Base-by-base conservation (phyloP, 805 yeast species). In the Gaillardinia entomophila region DNA sequence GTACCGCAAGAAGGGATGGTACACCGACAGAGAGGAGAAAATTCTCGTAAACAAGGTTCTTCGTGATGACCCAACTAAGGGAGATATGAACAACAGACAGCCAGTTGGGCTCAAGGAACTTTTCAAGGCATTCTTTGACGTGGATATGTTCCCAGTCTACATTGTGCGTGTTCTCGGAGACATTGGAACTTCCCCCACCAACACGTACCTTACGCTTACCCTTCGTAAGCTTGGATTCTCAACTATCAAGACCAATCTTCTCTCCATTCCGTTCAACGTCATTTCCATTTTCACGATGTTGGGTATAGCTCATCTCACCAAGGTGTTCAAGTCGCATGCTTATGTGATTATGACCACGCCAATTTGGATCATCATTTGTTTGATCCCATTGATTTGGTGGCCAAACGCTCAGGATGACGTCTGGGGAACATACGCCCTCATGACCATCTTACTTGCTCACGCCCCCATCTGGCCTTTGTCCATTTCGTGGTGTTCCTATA, bases 21-120 rank as follows among this genome's bases (percentile, higher is more conserved):
- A 46, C 40, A 58, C 71, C n/a, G 75, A 72, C 2, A 53, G 73
- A 28, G 81, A 79, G 38, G 75, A 71, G 49, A 68, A 70, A 36
- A 75, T 78, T 35, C 57, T 76, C 19, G 81, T 75, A 31, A 77
- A 77, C 48, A 60, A 76, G 37, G 64, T 79, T 2, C 51, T 79
- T 32, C 57, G 82, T 42, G 83, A 79, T 46, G 85, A 79, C 45
- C 84, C 84, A 6, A 46, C 62, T 3, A 66, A 66, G 40, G 82
- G 82, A 16, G 81, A 75, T 39, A 75, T 77, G 82, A 65, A 77
- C 47, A 77, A 78, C 46, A 62, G 81, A 47, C 72, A 73, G 42
- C 76, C 78, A 4, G 49, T 79, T 14, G 50, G 66, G 3, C 40
- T 57, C 4, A 60, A 48, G 28, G 63, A 58, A 51, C 40, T 79